Evolutionary conservation across 2,329 filamentous ascomycete species (phyloP), one percentile per base, ranked within the genome.

Genomic region (Xenoacremonium recifei): DNA sequence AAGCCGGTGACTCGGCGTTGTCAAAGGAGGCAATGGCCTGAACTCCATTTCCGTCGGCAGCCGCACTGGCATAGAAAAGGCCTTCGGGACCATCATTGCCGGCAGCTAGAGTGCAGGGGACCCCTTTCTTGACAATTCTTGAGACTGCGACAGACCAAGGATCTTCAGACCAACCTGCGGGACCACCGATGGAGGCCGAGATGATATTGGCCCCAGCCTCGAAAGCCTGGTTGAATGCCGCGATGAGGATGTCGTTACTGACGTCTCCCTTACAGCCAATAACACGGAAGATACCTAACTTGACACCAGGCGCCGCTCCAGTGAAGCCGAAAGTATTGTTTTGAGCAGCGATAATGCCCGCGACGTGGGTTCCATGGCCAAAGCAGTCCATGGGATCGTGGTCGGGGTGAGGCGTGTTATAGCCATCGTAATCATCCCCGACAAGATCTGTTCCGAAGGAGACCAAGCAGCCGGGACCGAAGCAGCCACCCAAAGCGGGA

Each of bases 401-500:
- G 48, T 75, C 75, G 2, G 76, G 74, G 0, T 62, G 45, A 7
- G 70, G 69, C 2, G 54, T 62, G 47, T 68, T 68, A 36, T 45
- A 40, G 32, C 68, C 69, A 33, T 50, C 63, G 59, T 74, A 79
- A 35, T 63, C 65, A 40, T 84, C 77, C 15, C 79, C 80, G 15
- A 82, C 73, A 31, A 82, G 66, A 48, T 82, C 79, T 25, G 68
- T 68, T 15, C 82, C 82, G 44, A 72, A 76, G 4, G 70, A 68
- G 15, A 85, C 76, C 30, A 83, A 66, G 50, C 75, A 84, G 11
- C 72, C 77, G 1, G 68, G 54, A 2, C 82, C 82, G 55, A 84
- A 84, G 54, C 81, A 81, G 35, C 79, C 80, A 13, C 82, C 82
- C 1, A 86, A 72, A 20, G 79, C 77, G 2, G 80, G 77, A 53